These are phyloP conservation scores for Candida takata DNA, from an alignment of 805 yeast species.

Conservation along the genomic window DNA sequence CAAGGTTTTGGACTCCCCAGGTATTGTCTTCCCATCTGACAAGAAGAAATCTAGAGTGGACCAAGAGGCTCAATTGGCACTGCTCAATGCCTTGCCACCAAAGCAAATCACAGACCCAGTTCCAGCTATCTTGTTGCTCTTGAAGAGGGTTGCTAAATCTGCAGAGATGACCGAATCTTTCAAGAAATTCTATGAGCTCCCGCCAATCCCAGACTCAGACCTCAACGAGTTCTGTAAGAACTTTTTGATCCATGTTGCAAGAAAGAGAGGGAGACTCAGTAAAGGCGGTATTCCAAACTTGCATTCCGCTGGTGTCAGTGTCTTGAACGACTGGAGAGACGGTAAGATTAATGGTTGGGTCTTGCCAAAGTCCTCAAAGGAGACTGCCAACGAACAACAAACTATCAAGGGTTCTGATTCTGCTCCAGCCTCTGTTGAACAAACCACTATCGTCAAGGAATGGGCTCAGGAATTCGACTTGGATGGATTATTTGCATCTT, in stretches of 20 bases:
- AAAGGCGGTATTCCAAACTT: slow-evolving; percentile 91
- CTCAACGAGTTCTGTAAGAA: slow-evolving; percentile 77
- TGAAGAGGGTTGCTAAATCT: slow-evolving; percentile 69
- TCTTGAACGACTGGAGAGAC: slow-evolving; percentile 94
- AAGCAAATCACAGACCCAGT: slow-evolving; percentile 79
- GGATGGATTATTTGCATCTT: slow-evolving; percentile 60
- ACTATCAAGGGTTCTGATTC: slow-evolving; percentile 21
- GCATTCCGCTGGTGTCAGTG: slow-evolving; percentile 73
- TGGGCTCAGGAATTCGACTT: slow-evolving; percentile 96
- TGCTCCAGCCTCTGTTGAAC: slow-evolving; percentile 36
- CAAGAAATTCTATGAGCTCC: slow-evolving; percentile 66
- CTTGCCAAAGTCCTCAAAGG: slow-evolving; percentile 54
- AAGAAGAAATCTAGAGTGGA: slow-evolving; percentile 47
- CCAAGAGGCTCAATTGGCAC: slow-evolving; percentile 82
- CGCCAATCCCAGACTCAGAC: slow-evolving; percentile 67
- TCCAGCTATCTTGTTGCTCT: slow-evolving; percentile 68
- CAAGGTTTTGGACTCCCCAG: slow-evolving; percentile 90
- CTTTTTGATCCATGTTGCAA: slow-evolving; percentile 85
- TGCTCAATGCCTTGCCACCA: slow-evolving; percentile 85
- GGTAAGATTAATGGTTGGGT: slow-evolving; percentile 93
- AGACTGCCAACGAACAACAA: slow-evolving; percentile 25
- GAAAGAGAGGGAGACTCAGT: slow-evolving; percentile 86
- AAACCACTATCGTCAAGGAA: slow-evolving; percentile 69
- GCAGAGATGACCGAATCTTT: slow-evolving; percentile 73
- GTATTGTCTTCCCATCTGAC: slow-evolving; percentile 86